phyloP scores from a whole-genome alignment of 192 early-diverging fungal species.

The Coemansia aciculifera region DNA sequence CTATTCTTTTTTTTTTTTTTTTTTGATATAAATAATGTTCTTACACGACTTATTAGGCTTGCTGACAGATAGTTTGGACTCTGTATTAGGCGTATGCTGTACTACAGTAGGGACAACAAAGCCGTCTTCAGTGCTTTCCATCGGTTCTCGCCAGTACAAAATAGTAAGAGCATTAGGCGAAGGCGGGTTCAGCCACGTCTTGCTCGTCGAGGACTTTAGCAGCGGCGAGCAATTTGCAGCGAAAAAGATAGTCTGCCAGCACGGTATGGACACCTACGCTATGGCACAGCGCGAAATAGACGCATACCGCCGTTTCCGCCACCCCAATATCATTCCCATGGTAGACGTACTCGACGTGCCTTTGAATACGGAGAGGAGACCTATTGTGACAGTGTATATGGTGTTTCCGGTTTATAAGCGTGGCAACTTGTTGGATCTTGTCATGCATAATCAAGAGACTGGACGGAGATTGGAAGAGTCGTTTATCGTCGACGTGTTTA shows the following conservation, averaged over 20 bases:
- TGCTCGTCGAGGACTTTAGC: constrained; percentile 60
- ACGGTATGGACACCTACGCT: constrained; percentile 60
- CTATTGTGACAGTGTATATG: constrained; percentile 61
- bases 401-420: constrained; percentile 67
- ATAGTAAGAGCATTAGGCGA: constrained; percentile 66
- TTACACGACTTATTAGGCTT: neutral
- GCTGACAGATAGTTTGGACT: neutral
- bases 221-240: constrained; percentile 58
- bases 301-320: constrained; percentile 63
- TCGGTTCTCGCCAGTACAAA: constrained; percentile 62
- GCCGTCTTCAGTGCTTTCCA: constrained; percentile 45
- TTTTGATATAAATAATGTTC: neutral
- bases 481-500: constrained; percentile 62
- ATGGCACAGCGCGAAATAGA: constrained; percentile 68
- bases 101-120: neutral
- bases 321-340: constrained; percentile 61
- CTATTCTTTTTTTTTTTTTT: neutral
- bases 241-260: constrained; percentile 69
- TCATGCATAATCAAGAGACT: constrained; percentile 45
- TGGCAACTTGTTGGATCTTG: constrained; percentile 61
- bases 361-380: neutral
- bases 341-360: constrained; percentile 9
- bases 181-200: constrained; percentile 75
- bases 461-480: constrained; percentile 58
- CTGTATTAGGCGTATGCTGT: neutral